phyloP scores from a whole-genome alignment of 2,329 filamentous ascomycete species.

The Colletotrichum liriopes region DNA sequence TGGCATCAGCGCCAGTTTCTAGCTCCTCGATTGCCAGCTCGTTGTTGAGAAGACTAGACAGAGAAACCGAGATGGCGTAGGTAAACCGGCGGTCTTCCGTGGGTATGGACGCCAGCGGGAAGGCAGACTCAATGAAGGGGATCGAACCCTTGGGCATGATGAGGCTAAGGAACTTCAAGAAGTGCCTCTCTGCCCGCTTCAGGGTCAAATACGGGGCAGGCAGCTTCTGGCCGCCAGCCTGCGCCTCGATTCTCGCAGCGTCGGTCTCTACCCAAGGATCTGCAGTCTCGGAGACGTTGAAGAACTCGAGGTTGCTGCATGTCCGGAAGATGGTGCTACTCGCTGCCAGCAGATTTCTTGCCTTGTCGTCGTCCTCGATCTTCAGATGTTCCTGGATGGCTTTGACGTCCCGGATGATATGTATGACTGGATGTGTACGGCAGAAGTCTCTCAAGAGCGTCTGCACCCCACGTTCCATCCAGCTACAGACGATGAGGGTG shows the following conservation, averaged over 20 bases:
- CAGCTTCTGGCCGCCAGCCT: slow-evolving; percentile 53
- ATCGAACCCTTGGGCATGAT: slow-evolving; percentile 69
- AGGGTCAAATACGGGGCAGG: slow-evolving; percentile 76
- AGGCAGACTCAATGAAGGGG: slow-evolving; percentile 74
- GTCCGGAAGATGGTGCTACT: slow-evolving; percentile 73
- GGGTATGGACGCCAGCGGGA: slow-evolving; percentile 74
- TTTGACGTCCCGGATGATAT: slow-evolving; percentile 76
- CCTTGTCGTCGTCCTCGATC: slow-evolving; percentile 68
- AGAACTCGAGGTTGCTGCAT: slow-evolving; percentile 84
- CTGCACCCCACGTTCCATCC: slow-evolving; percentile 77
- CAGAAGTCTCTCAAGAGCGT: slow-evolving; percentile 74
- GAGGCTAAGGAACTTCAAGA: slow-evolving; percentile 77
- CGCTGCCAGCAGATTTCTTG: slow-evolving; percentile 71
- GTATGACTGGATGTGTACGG: slow-evolving; percentile 78
- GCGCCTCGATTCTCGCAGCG: slow-evolving; percentile 36
- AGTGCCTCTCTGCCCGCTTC: slow-evolving; percentile 78
- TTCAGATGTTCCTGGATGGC: slow-evolving; percentile 76
- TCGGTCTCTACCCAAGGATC: slow-evolving; percentile 37
- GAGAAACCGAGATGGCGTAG: slow-evolving; percentile 75
- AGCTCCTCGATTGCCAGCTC: slow-evolving; percentile 75
- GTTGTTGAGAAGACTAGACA: slow-evolving; percentile 69
- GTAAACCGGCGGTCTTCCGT: slow-evolving; percentile 76
- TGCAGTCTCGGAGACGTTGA: slow-evolving; percentile 75
- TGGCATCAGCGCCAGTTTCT: slow-evolving; percentile 77
- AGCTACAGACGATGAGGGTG: slow-evolving; percentile 81